phyloP scores from a whole-genome alignment of 148 eudicot species.

The Vaccinium darrowii region DNA sequence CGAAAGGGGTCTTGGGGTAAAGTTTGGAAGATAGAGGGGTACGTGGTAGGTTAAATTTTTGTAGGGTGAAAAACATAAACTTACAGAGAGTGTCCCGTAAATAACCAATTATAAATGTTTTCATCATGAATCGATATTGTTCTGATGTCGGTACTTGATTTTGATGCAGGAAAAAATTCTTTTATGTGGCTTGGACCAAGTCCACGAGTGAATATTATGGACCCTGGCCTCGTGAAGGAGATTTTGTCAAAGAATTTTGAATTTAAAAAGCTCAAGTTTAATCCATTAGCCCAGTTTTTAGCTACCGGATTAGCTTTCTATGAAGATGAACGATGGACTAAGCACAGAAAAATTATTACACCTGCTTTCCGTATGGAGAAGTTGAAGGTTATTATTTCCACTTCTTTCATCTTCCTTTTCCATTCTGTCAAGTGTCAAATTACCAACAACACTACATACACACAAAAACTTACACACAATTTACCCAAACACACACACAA shows the following conservation, averaged over 20 bases:
- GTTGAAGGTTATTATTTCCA: constrained; percentile 20
- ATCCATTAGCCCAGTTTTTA: constrained; percentile 12
- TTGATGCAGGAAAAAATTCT: constrained; percentile 13
- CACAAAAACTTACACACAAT: too few species aligned
- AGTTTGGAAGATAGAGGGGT: too few species aligned
- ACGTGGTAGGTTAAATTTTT: too few species aligned
- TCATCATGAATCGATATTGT: too few species aligned
- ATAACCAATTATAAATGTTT: too few species aligned
- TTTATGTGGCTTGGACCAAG: constrained; percentile 26
- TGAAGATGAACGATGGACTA: constrained; percentile 26
- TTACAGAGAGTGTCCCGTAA: too few species aligned
- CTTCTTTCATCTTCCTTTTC: background rate
- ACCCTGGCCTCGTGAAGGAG: constrained; percentile 20
- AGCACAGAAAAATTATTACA: constrained; percentile 27
- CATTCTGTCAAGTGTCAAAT: too few species aligned
- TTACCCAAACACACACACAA: too few species aligned
- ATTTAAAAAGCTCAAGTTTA: constrained; percentile 15
- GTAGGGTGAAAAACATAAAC: too few species aligned
- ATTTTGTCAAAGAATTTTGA: background rate
- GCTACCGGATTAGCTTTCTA: constrained; percentile 8
- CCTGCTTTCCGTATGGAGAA: constrained; percentile 29
- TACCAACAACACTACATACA: too few species aligned
- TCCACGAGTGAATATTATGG: constrained; percentile 18
- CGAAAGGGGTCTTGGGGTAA: too few species aligned
- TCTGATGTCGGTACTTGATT: too few species aligned